Percentiles rank a stretch among this genome's conserved stretches.
These are phyloP conservation scores for Amylostereum areolatum DNA, from an alignment of 1,284 basidiomycete genomes.

Conservation along the genomic window DNA sequence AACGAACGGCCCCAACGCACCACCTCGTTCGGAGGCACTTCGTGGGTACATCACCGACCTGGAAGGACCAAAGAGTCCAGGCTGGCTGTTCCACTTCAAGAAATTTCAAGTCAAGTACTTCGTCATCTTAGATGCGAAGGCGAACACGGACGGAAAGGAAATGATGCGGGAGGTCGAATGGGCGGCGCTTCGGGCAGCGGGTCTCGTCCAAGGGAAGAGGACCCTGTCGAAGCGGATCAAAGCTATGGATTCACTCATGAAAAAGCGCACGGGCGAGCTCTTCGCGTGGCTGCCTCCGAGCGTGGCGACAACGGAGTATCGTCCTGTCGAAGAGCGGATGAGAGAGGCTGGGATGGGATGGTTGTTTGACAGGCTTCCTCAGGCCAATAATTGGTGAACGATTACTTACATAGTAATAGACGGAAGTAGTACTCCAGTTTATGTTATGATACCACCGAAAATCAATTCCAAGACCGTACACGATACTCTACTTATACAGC, in stretches of 20 bases:
- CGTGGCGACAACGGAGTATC: too few species aligned
- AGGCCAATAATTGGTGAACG: too few species aligned
- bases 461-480: too few species aligned
- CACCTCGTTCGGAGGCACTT: neutral
- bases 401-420: too few species aligned
- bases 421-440: too few species aligned
- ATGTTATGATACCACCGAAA: too few species aligned
- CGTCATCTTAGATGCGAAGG: slow-evolving; percentile 20
- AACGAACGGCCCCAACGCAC: too few species aligned
- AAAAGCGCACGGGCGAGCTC: slow-evolving; percentile 10
- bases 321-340: too few species aligned
- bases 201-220: slow-evolving; percentile 12
- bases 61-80: neutral
- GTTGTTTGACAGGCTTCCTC: too few species aligned
- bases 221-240: slow-evolving; percentile 5
- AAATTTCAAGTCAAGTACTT: slow-evolving; percentile 26
- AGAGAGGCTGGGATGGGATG: too few species aligned
- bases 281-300: slow-evolving; percentile 12
- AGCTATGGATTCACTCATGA: slow-evolving; percentile 15
- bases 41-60: slow-evolving; percentile 11
- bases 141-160: slow-evolving; percentile 3
- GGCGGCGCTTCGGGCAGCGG: slow-evolving; percentile 19
- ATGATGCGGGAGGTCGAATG: slow-evolving; percentile 16
- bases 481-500: too few species aligned
- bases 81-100: slow-evolving; percentile 22